Base-by-base conservation (phyloP, 2,329 filamentous ascomycete genomes). In the Knufia fluminis region DNA sequence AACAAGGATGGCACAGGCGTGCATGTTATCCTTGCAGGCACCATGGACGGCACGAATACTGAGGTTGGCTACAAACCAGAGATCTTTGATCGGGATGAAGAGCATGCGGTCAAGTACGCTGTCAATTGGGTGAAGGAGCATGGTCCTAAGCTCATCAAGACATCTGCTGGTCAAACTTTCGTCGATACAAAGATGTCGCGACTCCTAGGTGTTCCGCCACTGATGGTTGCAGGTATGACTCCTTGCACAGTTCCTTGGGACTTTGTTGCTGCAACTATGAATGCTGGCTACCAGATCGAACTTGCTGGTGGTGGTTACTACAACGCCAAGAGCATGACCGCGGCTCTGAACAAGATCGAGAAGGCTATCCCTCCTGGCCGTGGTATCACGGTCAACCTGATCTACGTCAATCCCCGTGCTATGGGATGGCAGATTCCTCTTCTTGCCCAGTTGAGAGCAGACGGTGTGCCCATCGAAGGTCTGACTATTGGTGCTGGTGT, bases 1-100 rank as follows among this genome's bases (percentile, higher is more conserved):
- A 98, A 97, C 78, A 98, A 98, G 75, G 94, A 98, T 67, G 92
- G 92, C 55, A 97, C 89, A 51, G 92, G 92, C 61, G 92, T 98
- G 31, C 88, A 91, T 53, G 90, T 98, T 57, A 95, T 98, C 57
- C 78, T 98, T 51, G 92, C 89, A 38, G 92, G 94, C 55, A 79
- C 88, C n/a, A 85, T 98, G 61, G 86, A 91, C 61, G 91, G 91
- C 46, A 89, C 89, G 17, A 85, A 94, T 52, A 76, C 78, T 26
- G 92, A 97, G 68, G 85, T 98, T 54, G 92, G 92, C 49, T 98
- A 96, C 76, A 98, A 98, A 76, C 85, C 91, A 1, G 92, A 98
- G 70, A 77, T 98, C 46, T 98, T 98, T 61, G 91, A 98, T 65
- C 85, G 92, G 50, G 92, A 98, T 64, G 88, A 90, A 62, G 87